phyloP scores from a whole-genome alignment of 495 filamentous ascomycete genomes.

The Sphaerosporella brunnea region DNA sequence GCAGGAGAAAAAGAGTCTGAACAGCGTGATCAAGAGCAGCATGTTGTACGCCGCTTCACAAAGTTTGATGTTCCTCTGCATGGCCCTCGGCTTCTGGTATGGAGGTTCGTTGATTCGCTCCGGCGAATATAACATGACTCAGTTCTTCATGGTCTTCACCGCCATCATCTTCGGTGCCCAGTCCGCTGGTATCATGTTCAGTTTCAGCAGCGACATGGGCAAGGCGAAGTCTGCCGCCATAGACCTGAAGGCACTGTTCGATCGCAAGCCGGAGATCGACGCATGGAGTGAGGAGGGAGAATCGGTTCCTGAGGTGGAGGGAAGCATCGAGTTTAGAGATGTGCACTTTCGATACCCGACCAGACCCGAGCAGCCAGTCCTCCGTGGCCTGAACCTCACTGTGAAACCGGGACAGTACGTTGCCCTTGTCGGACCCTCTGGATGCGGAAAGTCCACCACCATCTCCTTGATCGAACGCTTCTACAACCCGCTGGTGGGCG shows the following conservation, averaged over 20 bases:
- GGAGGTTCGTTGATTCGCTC: constrained; percentile 62
- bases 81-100: constrained; percentile 90
- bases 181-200: constrained; percentile 72
- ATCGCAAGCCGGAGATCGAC: constrained; percentile 60
- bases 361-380: constrained; percentile 58
- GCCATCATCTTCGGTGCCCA: constrained; percentile 69
- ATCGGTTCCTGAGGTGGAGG: constrained; percentile 39
- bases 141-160: constrained; percentile 56
- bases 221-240: constrained; percentile 67
- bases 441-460: constrained; percentile 71
- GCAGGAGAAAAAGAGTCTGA: constrained; percentile 44
- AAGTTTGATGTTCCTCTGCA: constrained; percentile 58
- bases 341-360: constrained; percentile 74
- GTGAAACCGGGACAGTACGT: constrained; percentile 63
- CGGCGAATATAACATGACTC: constrained; percentile 33
- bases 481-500: constrained; percentile 62
- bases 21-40: constrained; percentile 49
- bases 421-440: constrained; percentile 63
- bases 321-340: constrained; percentile 57
- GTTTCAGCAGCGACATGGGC: constrained; percentile 73
- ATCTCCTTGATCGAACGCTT: constrained; percentile 64
- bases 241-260: constrained; percentile 60
- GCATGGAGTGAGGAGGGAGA: constrained; percentile 63
- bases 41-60: constrained; percentile 64
- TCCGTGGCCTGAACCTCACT: constrained; percentile 52